Conservation (phyloP, 192 early-diverging fungal species). For the Gonapodya sp. region DNA sequence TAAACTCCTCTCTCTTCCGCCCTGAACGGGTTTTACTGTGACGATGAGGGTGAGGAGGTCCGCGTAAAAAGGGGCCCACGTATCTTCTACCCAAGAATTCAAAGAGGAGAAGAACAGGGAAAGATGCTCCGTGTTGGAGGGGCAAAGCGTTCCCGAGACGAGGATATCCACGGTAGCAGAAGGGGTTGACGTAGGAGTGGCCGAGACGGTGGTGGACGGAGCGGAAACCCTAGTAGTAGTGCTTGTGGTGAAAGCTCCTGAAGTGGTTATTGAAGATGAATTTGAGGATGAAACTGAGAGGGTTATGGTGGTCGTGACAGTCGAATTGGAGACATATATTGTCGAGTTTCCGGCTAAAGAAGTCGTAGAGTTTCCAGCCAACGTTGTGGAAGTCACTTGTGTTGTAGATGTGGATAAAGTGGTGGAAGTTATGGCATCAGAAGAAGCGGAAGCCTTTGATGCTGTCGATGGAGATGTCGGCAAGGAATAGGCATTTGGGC, state of each 20-base stretch:
- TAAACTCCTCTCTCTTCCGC: not conserved
- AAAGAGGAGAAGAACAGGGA: not conserved
- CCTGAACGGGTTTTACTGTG: not conserved
- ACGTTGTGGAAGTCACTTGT: not conserved
- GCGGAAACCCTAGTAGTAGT: not conserved
- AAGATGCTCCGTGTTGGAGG: not conserved
- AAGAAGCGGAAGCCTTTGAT: not conserved
- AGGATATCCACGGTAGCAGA: not conserved
- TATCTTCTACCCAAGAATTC: not conserved
- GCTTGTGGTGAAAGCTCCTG: not conserved
- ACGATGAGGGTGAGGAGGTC: not conserved
- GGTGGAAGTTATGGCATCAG: not conserved
- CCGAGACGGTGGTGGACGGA: not conserved
- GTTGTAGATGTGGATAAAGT: not conserved
- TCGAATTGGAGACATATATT: not conserved
- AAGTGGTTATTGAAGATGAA: not conserved
- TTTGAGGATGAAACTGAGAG: not conserved
- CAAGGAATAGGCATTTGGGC: not conserved
- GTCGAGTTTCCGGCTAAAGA: not conserved
- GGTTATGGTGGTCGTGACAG: not conserved
- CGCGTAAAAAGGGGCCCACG: not conserved
- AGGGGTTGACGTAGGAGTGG: not conserved
- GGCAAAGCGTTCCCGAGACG: not conserved
- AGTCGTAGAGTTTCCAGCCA: not conserved
- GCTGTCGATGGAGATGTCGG: not conserved